Evolutionary conservation across 208 protist species (phyloP).

Genomic region (Acanthamoeba culbertsoni): DNA sequence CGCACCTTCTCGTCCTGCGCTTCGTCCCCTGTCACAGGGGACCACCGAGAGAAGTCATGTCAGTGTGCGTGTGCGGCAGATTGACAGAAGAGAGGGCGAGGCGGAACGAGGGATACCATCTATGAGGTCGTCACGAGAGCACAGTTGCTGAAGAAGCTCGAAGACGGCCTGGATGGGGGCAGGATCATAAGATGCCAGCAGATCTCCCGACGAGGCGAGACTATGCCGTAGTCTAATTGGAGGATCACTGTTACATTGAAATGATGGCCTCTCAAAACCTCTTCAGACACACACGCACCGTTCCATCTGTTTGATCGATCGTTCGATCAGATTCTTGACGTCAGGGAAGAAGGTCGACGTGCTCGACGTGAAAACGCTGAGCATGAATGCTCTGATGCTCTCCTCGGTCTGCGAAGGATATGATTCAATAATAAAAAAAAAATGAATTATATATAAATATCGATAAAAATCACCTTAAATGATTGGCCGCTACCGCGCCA

Average conservation of each 20-base stretch:
- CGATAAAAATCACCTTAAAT: not conserved
- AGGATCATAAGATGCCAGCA: conserved; percentile 32
- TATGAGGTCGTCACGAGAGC: conserved; percentile 8
- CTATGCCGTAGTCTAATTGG: not conserved
- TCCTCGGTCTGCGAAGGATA: not conserved
- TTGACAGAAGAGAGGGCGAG: not conserved
- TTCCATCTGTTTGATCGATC: conserved; percentile 15
- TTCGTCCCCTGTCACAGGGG: not conserved
- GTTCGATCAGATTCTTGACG: conserved; percentile 49
- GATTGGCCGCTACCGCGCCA: not conserved
- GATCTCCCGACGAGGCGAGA: not conserved
- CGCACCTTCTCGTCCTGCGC: conserved; percentile 14
- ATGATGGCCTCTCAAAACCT: not conserved
- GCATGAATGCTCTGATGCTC: conserved; percentile 28
- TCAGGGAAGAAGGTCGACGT: conserved; percentile 1
- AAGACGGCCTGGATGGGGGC: conserved; percentile 11
- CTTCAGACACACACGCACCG: not conserved
- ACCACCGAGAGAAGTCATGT: not conserved
- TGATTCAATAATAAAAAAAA: not conserved
- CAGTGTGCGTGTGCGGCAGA: not conserved
- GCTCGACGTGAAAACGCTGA: conserved; percentile 28
- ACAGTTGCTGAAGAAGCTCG: conserved; percentile 34
- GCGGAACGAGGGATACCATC: not conserved
- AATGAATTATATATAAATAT: not conserved
- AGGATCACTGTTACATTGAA: not conserved